Evolutionary conservation across 169 alveolate genomes (phyloP).

Genomic region (Cryptosporidium sp.): DNA sequence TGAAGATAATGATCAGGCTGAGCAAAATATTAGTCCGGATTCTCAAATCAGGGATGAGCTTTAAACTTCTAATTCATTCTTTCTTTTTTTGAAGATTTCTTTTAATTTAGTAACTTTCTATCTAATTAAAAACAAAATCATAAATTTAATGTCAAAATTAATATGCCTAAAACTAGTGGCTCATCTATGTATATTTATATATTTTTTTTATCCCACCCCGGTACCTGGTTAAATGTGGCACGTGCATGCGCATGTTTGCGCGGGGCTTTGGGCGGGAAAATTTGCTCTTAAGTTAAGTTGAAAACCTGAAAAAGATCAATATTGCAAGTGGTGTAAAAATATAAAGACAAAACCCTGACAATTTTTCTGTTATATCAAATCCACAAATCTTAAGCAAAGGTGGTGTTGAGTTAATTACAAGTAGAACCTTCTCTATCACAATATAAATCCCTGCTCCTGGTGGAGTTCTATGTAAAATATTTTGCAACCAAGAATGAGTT

Average conservation of each 20-base stretch:
- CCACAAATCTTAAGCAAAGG: slow-evolving; percentile 58
- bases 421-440: slow-evolving; percentile 65
- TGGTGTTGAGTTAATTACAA: slow-evolving; percentile 66
- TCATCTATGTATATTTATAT: too few species aligned
- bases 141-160: too few species aligned
- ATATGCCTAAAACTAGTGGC: too few species aligned
- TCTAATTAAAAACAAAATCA: too few species aligned
- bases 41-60: slow-evolving; percentile 27
- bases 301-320: background rate
- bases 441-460: slow-evolving; percentile 75
- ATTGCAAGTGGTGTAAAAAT: slow-evolving; percentile 49
- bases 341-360: slow-evolving; percentile 50
- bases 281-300: background rate
- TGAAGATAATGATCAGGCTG: background rate
- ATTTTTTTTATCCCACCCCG: background rate
- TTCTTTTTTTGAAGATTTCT: too few species aligned
- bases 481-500: slow-evolving; percentile 73
- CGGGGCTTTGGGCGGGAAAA: background rate
- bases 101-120: too few species aligned
- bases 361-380: slow-evolving; percentile 49
- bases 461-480: slow-evolving; percentile 71
- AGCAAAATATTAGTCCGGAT: background rate
- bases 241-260: background rate
- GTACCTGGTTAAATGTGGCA: background rate
- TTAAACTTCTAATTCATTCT: background rate